Base-by-base conservation (phyloP, 148 eudicot genomes). In the Rhododendron vialii region DNA sequence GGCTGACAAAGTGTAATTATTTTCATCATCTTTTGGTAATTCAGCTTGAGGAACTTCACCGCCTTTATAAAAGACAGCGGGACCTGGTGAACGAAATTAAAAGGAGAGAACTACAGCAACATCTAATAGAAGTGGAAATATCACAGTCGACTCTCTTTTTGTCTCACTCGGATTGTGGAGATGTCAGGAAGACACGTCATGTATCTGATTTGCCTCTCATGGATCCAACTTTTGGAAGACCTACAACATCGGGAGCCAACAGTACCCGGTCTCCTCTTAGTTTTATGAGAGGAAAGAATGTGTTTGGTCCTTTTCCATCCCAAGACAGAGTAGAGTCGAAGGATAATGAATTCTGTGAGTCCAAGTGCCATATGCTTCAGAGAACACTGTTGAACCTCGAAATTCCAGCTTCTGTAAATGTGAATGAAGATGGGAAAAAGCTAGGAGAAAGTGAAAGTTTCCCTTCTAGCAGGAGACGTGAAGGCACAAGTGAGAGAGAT, bases 21-120 rank as follows among this genome's bases (percentile, higher is more conserved):
- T 78, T 78, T 78, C 76, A 7, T 26, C 18, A 26, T n/a, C 51
- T 20, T 35, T 48, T 69, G 53, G 51, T 69, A 26, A 30, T 86
- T 84, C 86, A 92, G 93, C 90, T 90, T 30, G 89, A 83, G 88
- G 93, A 92, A 89, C 92, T 92, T 77, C 93, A 92, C 83, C 91
- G 91, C 9, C 88, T 92, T 50, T 90, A 92, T 81, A 85, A 84
- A 88, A 90, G 89, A 82, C 93, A 92, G 76, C 84, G 86, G 81
- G 92, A 90, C 43, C 71, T 92, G 82, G 90, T 90, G 91, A 86
- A 85, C 67, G 91, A 84, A 38, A 57, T 88, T 55, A 77, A 53
- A 85, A 88, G 85, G 55, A 85, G 73, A 71, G 89, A 50, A 57
- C 55, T 81, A 30, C 45, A 61, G 15, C 86, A 86, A 57, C 45